Evolutionary conservation across 2,329 filamentous ascomycete genomes (phyloP), one percentile per base, ranked within the genome.

Genomic region (Exophiala sp.): DNA sequence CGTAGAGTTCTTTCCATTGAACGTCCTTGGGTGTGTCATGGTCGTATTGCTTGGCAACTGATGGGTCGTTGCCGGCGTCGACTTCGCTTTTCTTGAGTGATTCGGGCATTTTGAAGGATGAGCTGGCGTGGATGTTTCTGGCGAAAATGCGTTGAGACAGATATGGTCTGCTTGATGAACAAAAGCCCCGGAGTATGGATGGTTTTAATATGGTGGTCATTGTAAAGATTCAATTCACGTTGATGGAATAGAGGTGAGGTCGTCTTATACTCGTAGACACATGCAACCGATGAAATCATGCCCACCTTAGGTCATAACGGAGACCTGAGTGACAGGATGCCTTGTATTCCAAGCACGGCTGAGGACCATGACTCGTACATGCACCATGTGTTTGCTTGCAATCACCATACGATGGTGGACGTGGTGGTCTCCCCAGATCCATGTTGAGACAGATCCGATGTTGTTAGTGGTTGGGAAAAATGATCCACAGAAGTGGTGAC

Each of bases 31-130:
- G 69, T 4, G 74, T 71, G 32, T 72, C 60, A 47, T 63, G 67
- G 63, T 79, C 76, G 49, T 70, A 77, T 63, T 79, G 76, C 63
- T 77, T 78, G n/a, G 71, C 59, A 52, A 78, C 73, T 2, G 73
- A 72, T 21, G 76, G 75, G 61, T 79, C 76, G 42, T 65, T 72
- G 55, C 72, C 60, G 39, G 72, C 70, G 57, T 69, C 24, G 24
- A 29, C 24, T 29, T 29, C 24, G 24, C 24, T 20, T n/a, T 34
- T 46, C 33, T 49, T n/a, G 20, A 53, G 29, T 34, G 21, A 18
- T 45, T 54, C 51, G 20, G 51, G 74, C 76, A 79, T 79, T 20
- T 66, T 75, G 67, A 65, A 14, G 44, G 51, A 44, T 18, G 24
- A 33, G 9, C 38, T 20, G 14, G 46, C 33, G 12, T 34, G 24